Evolutionary conservation across 129 eudicot species (phyloP).

Genomic region (Tagetes erecta): DNA sequence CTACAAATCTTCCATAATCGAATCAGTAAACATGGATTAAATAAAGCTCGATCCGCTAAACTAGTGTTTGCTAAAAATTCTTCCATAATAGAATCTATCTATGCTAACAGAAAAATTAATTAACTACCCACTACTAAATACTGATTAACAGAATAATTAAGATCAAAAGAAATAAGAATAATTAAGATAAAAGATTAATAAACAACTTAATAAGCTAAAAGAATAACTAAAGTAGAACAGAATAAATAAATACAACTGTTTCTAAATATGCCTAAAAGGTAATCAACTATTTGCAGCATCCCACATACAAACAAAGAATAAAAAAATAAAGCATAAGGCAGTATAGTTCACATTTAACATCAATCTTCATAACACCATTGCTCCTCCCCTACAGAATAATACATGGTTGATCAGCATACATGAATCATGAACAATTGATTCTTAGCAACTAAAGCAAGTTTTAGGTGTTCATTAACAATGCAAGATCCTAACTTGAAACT

Average conservation of each 20-base stretch:
- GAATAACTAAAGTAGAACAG: not conserved
- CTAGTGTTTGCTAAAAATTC: no score
- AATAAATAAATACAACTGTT: not conserved
- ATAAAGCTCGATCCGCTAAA: no score
- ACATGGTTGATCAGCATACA: conserved; percentile 1
- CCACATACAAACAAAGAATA: not conserved
- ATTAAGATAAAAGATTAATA: not conserved
- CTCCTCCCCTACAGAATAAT: conserved; percentile 30
- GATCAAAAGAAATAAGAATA: no score
- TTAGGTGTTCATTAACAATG: conserved; percentile 2
- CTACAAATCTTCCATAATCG: no score
- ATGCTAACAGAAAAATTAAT: no score
- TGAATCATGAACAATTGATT: not conserved
- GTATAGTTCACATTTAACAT: conserved; percentile 1
- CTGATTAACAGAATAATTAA: no score
- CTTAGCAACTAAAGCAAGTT: not conserved
- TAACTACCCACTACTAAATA: no score
- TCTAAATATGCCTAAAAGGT: not conserved
- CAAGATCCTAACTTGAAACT: not conserved
- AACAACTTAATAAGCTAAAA: not conserved
- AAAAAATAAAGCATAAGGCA: conserved; percentile 1
- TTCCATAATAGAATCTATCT: no score
- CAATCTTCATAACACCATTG: conserved; percentile 36
- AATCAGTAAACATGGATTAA: no score
- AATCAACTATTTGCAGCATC: conserved; percentile 7